A percentile compares a stretch with the other conserved stretches of the same genome.
phyloP scores from a whole-genome alignment of 169 alveolate species.

The Neospora caninum region DNA sequence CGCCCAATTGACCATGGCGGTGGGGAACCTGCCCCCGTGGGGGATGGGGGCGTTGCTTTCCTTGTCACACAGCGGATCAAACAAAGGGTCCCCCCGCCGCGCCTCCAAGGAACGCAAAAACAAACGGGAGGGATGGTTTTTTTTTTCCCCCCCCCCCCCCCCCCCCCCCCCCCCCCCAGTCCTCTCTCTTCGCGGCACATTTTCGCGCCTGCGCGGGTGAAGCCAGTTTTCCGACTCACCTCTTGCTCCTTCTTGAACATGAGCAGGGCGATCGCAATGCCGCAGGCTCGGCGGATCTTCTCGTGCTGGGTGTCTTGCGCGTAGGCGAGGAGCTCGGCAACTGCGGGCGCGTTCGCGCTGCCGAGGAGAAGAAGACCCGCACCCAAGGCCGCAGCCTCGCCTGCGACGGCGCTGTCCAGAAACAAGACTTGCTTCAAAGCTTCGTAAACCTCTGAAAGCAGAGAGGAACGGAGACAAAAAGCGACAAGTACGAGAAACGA shows the following conservation, averaged over 20 bases:
- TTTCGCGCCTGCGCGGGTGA: not conserved
- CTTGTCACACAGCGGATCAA: conserved; percentile 81
- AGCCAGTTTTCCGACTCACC: not conserved
- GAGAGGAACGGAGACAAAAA: not conserved
- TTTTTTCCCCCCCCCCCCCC: not conserved
- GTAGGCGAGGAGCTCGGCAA: conserved; percentile 90
- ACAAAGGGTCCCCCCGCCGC: conserved; percentile 88
- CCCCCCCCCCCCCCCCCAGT: not conserved
- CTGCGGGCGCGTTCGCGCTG: conserved; percentile 86
- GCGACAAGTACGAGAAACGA: too few relatives aligned
- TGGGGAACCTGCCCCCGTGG: conserved; percentile 97
- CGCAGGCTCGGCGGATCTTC: conserved; percentile 96
- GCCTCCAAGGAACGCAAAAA: not conserved
- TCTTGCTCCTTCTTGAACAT: conserved; percentile 93
- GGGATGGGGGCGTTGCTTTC: conserved; percentile 95
- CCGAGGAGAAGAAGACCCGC: conserved; percentile 92
- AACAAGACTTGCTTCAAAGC: conserved; percentile 89
- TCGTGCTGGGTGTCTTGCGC: conserved; percentile 98
- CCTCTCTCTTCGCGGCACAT: not conserved
- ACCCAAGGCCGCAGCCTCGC: conserved; percentile 98
- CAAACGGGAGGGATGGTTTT: not conserved
- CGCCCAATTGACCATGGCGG: conserved; percentile 98
- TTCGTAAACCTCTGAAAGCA: conserved; percentile 72
- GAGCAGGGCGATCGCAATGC: conserved; percentile 93
- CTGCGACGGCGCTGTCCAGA: conserved; percentile 95